Evolutionary conservation across 2,329 filamentous ascomycete genomes (phyloP).

Genomic region (Fusarium sp.): DNA sequence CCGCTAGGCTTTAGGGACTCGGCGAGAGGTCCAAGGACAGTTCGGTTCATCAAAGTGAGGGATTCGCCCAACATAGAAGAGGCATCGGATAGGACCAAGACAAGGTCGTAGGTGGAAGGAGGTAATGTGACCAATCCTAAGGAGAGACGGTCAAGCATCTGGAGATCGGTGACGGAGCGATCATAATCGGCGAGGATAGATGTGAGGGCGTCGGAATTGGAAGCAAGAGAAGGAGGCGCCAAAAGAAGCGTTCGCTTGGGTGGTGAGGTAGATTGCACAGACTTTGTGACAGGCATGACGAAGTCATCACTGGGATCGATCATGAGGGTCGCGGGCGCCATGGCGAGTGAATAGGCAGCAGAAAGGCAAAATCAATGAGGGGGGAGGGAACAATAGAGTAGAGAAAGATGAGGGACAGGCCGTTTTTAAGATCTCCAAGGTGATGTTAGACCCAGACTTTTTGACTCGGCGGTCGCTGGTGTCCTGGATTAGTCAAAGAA

Average conservation of each 20-base stretch:
- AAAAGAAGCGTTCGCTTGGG: slow-evolving; percentile 77
- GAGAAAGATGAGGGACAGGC: slow-evolving; percentile 5
- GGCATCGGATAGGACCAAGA: slow-evolving; percentile 84
- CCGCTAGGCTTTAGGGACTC: slow-evolving; percentile 75
- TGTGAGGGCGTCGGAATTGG: slow-evolving; percentile 81
- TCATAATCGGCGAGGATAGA: slow-evolving; percentile 77
- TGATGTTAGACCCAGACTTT: slow-evolving; percentile 32
- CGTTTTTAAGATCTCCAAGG: slow-evolving; percentile 32
- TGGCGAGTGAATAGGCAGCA: slow-evolving; percentile 39
- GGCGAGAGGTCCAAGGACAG: slow-evolving; percentile 75
- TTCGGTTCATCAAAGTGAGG: slow-evolving; percentile 69
- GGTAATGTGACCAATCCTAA: slow-evolving; percentile 83
- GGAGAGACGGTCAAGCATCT: slow-evolving; percentile 96
- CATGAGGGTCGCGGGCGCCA: slow-evolving; percentile 63
- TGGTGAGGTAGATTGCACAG: slow-evolving; percentile 36
- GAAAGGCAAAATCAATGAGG: slow-evolving; percentile 1
- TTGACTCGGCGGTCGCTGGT: slow-evolving; percentile 27
- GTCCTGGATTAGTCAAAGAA: slow-evolving; percentile 42
- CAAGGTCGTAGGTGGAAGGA: slow-evolving; percentile 78
- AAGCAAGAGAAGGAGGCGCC: slow-evolving; percentile 88
- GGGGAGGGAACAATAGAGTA: background rate
- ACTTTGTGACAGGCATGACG: slow-evolving; percentile 42
- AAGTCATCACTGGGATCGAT: slow-evolving; percentile 67
- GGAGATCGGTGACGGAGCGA: slow-evolving; percentile 82
- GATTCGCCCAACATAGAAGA: slow-evolving; percentile 74